Evolutionary conservation across 345 rosid genomes (phyloP), one percentile per base, ranked within the genome.

Genomic region (Limnanthes douglasii): DNA sequence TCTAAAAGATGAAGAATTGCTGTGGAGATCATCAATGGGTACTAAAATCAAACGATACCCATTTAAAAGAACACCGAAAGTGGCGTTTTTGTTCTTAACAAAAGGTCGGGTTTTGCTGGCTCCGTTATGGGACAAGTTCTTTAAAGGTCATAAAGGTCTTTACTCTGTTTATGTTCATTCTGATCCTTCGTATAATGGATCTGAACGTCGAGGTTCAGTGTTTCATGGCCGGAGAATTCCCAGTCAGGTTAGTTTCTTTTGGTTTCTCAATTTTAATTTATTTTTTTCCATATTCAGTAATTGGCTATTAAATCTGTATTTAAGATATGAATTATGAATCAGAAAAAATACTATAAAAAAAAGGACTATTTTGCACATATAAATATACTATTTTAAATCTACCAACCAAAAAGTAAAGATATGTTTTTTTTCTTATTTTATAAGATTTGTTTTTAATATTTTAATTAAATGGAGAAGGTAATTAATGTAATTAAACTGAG

Each of bases 21-120:
- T 75, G 0, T 66, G 94, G 94, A 71, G 65, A 51, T 90, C 94
- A 18, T 81, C 94, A 11, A 43, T 58, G 65, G 47, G 65, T 70
- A 45, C 52, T 0, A 39, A 28, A 34, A 61, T 63, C 15, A 17
- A 3, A 0, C 25, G 41, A 9, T 61, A 47, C 35, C 94, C 86
- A 14, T 70, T 59, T 37, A 41, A 57, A 3, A 43, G 75, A 31
- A 60, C 56, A 15, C 94, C 75, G 4, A 77, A 77, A 44, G 64
- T 86, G 21, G 96, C 94, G 3, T 81, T 81, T 66, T 29, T 86
- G 96, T 86, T 81, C 65, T 53, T 86, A 70, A 68, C 72, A 2
- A 74, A 66, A 42, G 86, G 86, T 15, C 69, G 68, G 8, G 68
- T 86, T 43, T 38, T 70, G 14, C 37, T 86, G 51, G 92, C 84